Evolutionary conservation across 805 yeast genomes (phyloP), one percentile per base, ranked within the genome.

Genomic region (Schizosaccharomyces octosporus): DNA sequence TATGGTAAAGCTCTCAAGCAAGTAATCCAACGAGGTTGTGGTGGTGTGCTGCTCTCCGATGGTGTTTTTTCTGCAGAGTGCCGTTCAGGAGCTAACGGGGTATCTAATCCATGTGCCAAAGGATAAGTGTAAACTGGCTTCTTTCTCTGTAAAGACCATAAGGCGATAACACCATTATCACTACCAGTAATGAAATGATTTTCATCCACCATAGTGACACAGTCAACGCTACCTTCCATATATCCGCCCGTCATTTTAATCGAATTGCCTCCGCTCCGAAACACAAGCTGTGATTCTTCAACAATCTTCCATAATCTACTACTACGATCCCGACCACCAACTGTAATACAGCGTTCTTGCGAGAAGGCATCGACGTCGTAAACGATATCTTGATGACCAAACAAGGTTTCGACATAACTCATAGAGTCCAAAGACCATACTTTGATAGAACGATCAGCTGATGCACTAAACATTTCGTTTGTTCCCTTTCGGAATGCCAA

Each of bases 251-350:
- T 41, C 21, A 19, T 27, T 21, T 57, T 57, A 1, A 39, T 36
- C 7, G 48, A 39, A 15, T n/a, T 57, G 17, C 48, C 39, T 9
- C 60, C 60, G 64, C 95, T 95, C 69, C 95, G 79, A 71, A 90
- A 90, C 0, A 96, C 88, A 67, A 93, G 78, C 69, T 97, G 81
- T 0, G 95, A 82, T 73, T 93, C 98, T 67, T 93, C 98, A 31
- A 95, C 81, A 65, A 93, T 87, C 71, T 93, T 93, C 98, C 98
- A 93, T 67, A 86, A 75, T 83, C 94, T 84, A 9, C 90, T 96
- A 4, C 96, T 86, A 67, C 94, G 82, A 72, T 93, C 98, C 67
- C 97, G 81, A 2, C 95, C 78, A 19, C 98, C 98, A 41, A 90
- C 97, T 31, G 95, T 87, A 19, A 93, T 89, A 75, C 98, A 93